Conservation (phyloP, 495 filamentous ascomycete genomes). For the Penicillium malachiteum region DNA sequence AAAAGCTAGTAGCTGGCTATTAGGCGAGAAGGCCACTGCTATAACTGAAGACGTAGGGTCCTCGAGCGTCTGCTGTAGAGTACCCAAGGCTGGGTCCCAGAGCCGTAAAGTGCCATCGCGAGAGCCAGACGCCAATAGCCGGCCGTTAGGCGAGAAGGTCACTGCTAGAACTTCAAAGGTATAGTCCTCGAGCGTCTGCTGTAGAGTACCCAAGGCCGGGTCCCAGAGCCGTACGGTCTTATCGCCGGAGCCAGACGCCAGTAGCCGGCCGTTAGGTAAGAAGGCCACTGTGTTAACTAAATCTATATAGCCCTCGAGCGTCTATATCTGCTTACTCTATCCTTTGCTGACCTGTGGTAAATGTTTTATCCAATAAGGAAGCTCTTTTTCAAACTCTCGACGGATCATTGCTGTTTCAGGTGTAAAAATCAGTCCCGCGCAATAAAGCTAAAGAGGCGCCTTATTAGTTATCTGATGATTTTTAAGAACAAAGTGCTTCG, state of each 20-base stretch:
- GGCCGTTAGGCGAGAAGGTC: constrained; percentile 24
- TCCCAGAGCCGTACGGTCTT: background rate
- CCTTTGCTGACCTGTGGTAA: no score
- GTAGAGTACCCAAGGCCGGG: constrained; percentile 30
- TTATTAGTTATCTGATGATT: no score
- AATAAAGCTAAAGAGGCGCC: no score
- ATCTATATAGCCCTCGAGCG: constrained; percentile 9
- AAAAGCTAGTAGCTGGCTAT: background rate
- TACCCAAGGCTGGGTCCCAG: constrained; percentile 18
- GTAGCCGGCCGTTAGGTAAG: background rate
- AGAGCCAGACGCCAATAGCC: constrained; percentile 16
- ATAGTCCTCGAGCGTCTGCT: constrained; percentile 24
- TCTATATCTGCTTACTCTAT: constrained; percentile 3
- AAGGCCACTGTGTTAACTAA: background rate
- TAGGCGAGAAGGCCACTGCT: constrained; percentile 11
- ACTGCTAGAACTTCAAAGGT: constrained; percentile 5
- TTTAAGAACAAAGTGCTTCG: no score
- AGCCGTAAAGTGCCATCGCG: constrained; percentile 20
- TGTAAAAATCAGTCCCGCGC: no score
- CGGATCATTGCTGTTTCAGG: no score
- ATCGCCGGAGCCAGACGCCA: background rate
- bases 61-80: constrained; percentile 11
- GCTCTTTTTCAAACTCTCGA: no score
- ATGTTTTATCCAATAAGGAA: no score
- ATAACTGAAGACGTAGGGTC: constrained; percentile 9